Base-by-base conservation (phyloP, 441 rosid genomes). In the Mallotus japonicus region DNA sequence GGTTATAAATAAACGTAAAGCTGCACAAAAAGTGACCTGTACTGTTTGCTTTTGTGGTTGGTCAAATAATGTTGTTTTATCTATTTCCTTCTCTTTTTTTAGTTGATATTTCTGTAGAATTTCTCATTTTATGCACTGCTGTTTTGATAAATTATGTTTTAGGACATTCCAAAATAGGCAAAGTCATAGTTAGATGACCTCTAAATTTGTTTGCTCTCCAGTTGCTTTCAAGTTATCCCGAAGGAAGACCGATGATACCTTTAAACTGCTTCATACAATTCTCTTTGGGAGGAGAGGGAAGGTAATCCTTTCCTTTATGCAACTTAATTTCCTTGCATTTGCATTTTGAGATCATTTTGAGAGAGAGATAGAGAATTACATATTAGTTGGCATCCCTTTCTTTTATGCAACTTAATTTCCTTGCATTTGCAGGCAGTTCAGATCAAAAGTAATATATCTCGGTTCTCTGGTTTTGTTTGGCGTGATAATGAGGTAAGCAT, bases 401-500 rank as follows among this genome's bases (percentile, higher is more conserved):
- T 74, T 77, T 71, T 68, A 67, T 76, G 67, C 75, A 19, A 72
- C 62, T 69, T 69, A 63, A 57, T 22, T 76, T 79, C 77, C 75
- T 80, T 79, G 28, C 64, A 78, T 71, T 74, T 76, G 86, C 91
- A 95, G 99, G 99, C 98, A 50, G 62, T 83, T 78, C 93, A 92
- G 84, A 78, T 95, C 73, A 95, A 88, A 90, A 87, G 87, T 75
- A 88, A 95, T 77, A 87, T 95, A 77, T 84, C 87, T 69, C 86
- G 89, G 50, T 95, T 95, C 81, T 95, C 99, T 77, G 99, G 99
- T 68, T 95, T 92, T 79, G 96, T 90, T 60, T 95, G 97, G 97
- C 97, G 79, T 83, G 96, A 84, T 66, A 85, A 95, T 76, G 97
- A 91, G 99, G 99, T 92, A 81, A 76, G 77, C 55, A 49, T 19